Evolutionary conservation across 2,329 filamentous ascomycete genomes (phyloP).

Genomic region (Celoporthe dispersa): DNA sequence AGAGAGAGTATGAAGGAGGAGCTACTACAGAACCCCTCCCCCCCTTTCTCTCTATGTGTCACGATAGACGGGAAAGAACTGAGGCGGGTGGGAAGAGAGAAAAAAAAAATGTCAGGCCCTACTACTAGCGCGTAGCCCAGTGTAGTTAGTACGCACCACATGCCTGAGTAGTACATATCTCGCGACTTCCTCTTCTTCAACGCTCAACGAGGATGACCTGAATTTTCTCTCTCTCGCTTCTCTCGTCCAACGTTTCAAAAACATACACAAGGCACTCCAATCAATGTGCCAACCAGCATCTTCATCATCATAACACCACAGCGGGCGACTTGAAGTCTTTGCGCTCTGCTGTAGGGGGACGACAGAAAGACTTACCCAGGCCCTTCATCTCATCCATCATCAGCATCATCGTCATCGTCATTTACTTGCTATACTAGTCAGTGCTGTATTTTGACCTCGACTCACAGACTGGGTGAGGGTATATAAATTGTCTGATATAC

Average conservation of each 20-base stretch:
- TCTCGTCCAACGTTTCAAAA: constrained; percentile 22
- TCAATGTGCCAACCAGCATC: constrained; percentile 48
- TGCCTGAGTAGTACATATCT: background rate
- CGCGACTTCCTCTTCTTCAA: background rate
- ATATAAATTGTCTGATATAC: background rate
- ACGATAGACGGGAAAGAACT: background rate
- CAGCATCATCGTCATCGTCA: background rate
- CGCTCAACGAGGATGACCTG: background rate
- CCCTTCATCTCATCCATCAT: background rate
- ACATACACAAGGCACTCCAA: constrained; percentile 43
- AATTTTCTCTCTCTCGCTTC: constrained; percentile 5
- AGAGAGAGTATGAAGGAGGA: no score
- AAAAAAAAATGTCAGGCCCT: background rate
- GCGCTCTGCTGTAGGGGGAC: constrained; percentile 61
- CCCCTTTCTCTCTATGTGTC: background rate
- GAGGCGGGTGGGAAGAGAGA: background rate
- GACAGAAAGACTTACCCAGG: constrained; percentile 58
- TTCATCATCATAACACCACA: constrained; percentile 46
- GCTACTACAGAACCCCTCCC: no score
- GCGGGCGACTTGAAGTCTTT: constrained; percentile 71
- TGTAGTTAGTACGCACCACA: background rate
- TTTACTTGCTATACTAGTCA: background rate
- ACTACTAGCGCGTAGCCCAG: background rate
- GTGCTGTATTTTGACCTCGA: background rate
- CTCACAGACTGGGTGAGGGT: background rate